Evolutionary conservation across 805 yeast species (phyloP).

Genomic region (Ogataea parapolymorpha): DNA sequence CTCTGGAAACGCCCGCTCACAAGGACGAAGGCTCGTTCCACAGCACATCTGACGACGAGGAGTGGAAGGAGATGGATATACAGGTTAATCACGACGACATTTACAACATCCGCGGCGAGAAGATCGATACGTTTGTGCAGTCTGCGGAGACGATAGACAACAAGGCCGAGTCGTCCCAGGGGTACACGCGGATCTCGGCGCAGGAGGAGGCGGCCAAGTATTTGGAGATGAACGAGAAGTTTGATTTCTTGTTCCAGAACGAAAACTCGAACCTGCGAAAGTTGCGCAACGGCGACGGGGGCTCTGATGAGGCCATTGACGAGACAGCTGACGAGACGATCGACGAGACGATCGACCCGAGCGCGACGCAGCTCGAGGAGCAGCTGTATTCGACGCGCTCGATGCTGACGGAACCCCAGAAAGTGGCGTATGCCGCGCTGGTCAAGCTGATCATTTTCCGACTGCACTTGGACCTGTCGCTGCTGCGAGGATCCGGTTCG

Average conservation of each 20-base stretch:
- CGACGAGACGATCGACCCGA: conserved; percentile 6
- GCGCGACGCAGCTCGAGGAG: conserved; percentile 40
- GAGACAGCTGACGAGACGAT: conserved; percentile 27
- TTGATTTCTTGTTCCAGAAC: conserved; percentile 47
- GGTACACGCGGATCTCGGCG: conserved; percentile 85
- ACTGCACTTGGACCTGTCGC: conserved; percentile 77
- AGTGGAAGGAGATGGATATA: conserved; percentile 87
- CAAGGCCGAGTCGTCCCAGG: conserved; percentile 45
- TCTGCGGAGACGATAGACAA: conserved; percentile 25
- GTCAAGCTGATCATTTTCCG: conserved; percentile 72
- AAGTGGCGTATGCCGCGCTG: conserved; percentile 88
- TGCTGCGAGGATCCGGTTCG: conserved; percentile 49
- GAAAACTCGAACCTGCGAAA: conserved; percentile 32
- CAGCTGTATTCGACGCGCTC: conserved; percentile 78
- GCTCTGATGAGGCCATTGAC: conserved; percentile 19
- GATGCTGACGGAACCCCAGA: conserved; percentile 77
- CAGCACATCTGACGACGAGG: conserved; percentile 38
- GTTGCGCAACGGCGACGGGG: conserved; percentile 20
- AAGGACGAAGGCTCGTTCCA: background rate
- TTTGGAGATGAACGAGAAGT: conserved; percentile 45
- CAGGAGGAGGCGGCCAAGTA: conserved; percentile 83
- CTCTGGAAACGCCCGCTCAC: background rate
- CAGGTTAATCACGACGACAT: conserved; percentile 66
- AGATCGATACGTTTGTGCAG: conserved; percentile 41
- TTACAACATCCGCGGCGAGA: conserved; percentile 75